Evolutionary conservation across 2,329 filamentous ascomycete genomes (phyloP), one percentile per base, ranked within the genome.

Genomic region (Exutisphaerella laricina): DNA sequence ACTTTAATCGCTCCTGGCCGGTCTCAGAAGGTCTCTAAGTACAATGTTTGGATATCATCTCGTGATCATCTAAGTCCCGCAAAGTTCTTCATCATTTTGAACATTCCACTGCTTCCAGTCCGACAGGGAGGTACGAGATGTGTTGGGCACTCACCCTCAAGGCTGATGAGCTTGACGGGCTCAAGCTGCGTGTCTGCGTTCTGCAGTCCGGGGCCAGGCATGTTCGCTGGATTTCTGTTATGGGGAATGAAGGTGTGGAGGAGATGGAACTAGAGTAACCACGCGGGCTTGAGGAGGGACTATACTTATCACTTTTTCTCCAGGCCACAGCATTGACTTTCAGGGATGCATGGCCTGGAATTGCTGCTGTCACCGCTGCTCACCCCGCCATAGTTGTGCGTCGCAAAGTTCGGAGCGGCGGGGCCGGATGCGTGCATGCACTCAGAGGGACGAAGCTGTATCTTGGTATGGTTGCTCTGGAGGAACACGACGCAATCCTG

Each of bases 151-250:
- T 57, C 49, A 63, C 60, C 60, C 46, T 62, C 60, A 41, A 57
- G 52, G 36, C 48, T 55, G 49, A 63, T 57, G 52, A 57, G 48
- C 54, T 62, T 62, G 32, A 60, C 56, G 8, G 59, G 59, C 46
- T 61, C 58, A 39, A 59, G 57, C 50, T 55, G 52, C 7, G 51
- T 54, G 17, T 50, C 37, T 32, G 41, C 47, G 20, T 33, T 14
- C 30, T 33, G 13, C 16, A 14, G 17, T 18, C 30, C 16, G 45
- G 46, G 50, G 41, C 46, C 46, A 49, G 48, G 41, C 43, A 46
- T 49, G 21, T 29, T 46, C 17, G 40, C 43, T 36, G 23, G 35
- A 4, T 22, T 25, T n/a, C 9, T 21, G 13, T 31, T 33, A 10
- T 44, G 28, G 9, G 33, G 20, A 22, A 13, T 26, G 22, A 7